Evolutionary conservation across 257 asterid species (phyloP), one percentile per base, ranked within the genome.

Genomic region (Parsonsia alboflavescens): DNA sequence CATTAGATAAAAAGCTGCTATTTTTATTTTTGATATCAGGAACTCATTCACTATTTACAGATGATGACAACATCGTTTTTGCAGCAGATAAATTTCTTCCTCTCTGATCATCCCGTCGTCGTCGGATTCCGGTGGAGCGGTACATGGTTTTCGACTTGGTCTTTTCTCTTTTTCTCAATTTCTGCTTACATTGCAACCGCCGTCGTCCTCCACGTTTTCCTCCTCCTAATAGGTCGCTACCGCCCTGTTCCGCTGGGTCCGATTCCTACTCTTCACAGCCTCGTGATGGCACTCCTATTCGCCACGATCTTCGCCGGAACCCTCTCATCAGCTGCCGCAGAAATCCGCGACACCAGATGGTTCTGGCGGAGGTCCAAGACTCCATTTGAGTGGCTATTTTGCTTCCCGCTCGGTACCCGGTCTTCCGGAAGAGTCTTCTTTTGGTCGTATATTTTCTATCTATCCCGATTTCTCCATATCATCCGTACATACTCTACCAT

Each of bases 381-480:
- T 75, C 87, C 96, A 0, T 81, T 92, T 26, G 82, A 92, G 46
- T 92, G 96, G 96, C 96, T 90, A 72, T 85, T 92, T 19, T 92
- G 97, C 68, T 92, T 92, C 84, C 97, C 97, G 0, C 83, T 92
- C 0, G 97, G 97, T 49, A 92, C 96, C 7, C 96, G 97, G 56
- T 87, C 93, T 50, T 86, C 96, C 0, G 97, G 96, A 28, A 82
- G 97, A 3, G 93, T 92, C 0, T 92, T 92, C 84, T 92, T 92
- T 80, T 90, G 96, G 97, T 92, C 97, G 0, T 87, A 92, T 79
- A 10, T 83, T 0, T 92, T 88, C 65, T 90, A 92, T 79, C 89
- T 92, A 61, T 88, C 96, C 0, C 83, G 97, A 0, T 90, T 90
- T 80, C 85, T 92, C 58, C 96, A 92, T 30, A 63, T 81, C 0